Evolutionary conservation across 2,329 filamentous ascomycete species (phyloP), one percentile per base, ranked within the genome.

Genomic region (Mycogone perniciosa): DNA sequence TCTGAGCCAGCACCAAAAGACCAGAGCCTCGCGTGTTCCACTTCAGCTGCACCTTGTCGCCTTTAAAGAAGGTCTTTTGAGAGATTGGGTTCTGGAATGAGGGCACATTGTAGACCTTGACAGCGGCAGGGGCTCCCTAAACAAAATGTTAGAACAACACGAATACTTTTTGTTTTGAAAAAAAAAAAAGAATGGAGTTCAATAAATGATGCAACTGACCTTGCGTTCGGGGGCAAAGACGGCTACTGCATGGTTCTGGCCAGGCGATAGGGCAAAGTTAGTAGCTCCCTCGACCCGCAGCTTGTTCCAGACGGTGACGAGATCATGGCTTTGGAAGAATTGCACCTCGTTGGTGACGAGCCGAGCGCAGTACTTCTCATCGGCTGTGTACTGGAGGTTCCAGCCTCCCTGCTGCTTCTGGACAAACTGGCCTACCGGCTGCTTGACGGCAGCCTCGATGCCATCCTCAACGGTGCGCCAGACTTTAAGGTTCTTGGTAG

Each of bases 51-150:
- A 99, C 92, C 76, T 97, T 97, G 76, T 99, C 93, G 57, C 91
- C 91, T 76, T 99, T 99, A 82, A 90, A 99, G 67, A 99, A 99
- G 1, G 87, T 96, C 84, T 99, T 99, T 68, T 97, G 92, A 37
- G 92, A 96, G 45, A 96, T 84, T 4, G 91, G 85, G 48, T 75
- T 76, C 56, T 73, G 80, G 72, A 97, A 97, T 61, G 93, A 80
- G 39, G 93, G 92, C 34, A 97, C 88, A 59, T 92, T 89, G 75
- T 87, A 99, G 54, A 97, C 88, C 72, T 95, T 95, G 68, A 97
- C 90, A 2, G 88, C 82, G 49, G 93, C 91, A 34, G 93, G 93
- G 80, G 91, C 88, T 46, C 93, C 92, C 88, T 95, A 59, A 10
- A 52, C 7, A 33, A 11, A 38, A 20, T 10, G 38, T 52, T 37